These are phyloP conservation scores for Plasmodium reichenowi DNA, from an alignment of 169 alveolate genomes.

Conservation along the genomic window DNA sequence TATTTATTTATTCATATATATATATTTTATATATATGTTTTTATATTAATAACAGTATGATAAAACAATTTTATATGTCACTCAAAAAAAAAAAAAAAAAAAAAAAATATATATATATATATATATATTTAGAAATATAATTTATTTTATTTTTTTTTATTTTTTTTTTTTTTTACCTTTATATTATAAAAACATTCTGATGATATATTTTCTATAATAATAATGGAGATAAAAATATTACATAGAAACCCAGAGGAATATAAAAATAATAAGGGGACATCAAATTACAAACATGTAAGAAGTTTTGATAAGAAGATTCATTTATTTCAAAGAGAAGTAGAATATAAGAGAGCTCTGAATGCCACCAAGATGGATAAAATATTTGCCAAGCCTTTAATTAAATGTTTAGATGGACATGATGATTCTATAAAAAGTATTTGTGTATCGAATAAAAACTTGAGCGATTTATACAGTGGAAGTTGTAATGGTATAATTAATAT, in stretches of 20 bases:
- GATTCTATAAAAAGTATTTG: conserved; percentile 94
- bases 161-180: no score
- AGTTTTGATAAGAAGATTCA: conserved; percentile 64
- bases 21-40: no score
- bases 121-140: no score
- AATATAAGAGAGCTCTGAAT: conserved; percentile 95
- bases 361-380: conserved; percentile 97
- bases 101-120: no score
- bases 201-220: neutral
- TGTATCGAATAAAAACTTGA: conserved; percentile 30
- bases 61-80: no score
- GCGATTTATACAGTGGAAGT: conserved; percentile 94
- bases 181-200: no score
- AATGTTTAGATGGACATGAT: conserved; percentile 96
- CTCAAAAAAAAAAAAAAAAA: no score
- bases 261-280: conserved; percentile 55
- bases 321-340: conserved; percentile 87
- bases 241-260: conserved; percentile 82
- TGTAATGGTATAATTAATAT: conserved; percentile 96
- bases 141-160: no score
- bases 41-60: no score
- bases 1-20: no score
- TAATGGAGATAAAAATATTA: conserved; percentile 81
- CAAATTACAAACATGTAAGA: conserved; percentile 73
- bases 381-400: conserved; percentile 97